Evolutionary conservation across 2,329 filamentous ascomycete genomes (phyloP).

Genomic region (Cercospora citrullina): DNA sequence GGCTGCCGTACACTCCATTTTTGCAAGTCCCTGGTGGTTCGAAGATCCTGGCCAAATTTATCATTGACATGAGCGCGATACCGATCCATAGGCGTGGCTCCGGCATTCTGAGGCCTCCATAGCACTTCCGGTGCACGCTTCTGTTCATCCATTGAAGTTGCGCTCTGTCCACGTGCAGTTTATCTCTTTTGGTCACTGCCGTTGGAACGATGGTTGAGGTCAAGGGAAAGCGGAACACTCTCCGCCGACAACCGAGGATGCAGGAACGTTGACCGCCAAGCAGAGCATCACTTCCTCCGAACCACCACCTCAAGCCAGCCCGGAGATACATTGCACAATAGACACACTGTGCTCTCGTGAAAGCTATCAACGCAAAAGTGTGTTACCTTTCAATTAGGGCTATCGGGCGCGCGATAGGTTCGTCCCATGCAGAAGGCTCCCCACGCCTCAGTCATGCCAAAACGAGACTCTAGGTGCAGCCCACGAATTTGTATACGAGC

Average conservation of each 20-base stretch:
- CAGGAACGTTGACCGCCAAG: not conserved
- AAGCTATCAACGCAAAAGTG: not conserved
- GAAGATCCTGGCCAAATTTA: slow-evolving; percentile 29
- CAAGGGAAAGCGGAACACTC: not conserved
- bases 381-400: too few relatives aligned
- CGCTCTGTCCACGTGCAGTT: not conserved
- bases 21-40: slow-evolving; percentile 41
- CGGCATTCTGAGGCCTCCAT: slow-evolving; percentile 30
- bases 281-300: not conserved
- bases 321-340: not conserved
- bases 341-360: not conserved
- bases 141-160: not conserved
- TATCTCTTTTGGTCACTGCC: not conserved
- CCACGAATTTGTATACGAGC: not conserved
- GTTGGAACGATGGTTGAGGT: not conserved
- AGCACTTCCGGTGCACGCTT: slow-evolving; percentile 22
- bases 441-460: not conserved
- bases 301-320: not conserved
- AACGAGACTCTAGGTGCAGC: not conserved
- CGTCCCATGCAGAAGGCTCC: not conserved
- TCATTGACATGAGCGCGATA: slow-evolving; percentile 38
- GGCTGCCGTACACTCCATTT: slow-evolving; percentile 44
- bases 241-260: not conserved
- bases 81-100: slow-evolving; percentile 34
- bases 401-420: not conserved